Evolutionary conservation across 78 protist species (phyloP).

Genomic region (Dictyostelium brefeldianum): DNA sequence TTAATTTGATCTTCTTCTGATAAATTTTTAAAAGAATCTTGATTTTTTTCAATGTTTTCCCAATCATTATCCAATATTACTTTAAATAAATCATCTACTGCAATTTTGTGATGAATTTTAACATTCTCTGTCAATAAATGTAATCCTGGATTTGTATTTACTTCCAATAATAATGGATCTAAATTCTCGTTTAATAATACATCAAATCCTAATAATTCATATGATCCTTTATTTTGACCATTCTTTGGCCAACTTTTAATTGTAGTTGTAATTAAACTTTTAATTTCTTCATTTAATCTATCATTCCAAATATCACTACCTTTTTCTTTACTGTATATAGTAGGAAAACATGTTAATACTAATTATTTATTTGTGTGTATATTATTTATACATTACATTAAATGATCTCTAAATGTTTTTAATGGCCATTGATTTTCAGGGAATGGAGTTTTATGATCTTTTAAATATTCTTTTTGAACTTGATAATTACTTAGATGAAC

Average conservation of each 20-base stretch:
- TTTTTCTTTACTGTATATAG: background rate
- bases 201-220: conserved; percentile 84
- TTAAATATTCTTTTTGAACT: conserved; percentile 56
- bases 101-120: conserved; percentile 44
- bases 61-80: conserved; percentile 46
- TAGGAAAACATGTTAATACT: background rate
- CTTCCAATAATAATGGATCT: conserved; percentile 52
- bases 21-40: background rate
- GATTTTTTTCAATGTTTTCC: background rate
- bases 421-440: conserved; percentile 65
- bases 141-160: conserved; percentile 69
- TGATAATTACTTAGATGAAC: conserved; percentile 64
- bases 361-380: background rate
- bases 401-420: conserved; percentile 1
- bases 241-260: conserved; percentile 40
- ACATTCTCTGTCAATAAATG: conserved; percentile 63
- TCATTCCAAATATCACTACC: conserved; percentile 34
- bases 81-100: conserved; percentile 42
- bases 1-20: background rate
- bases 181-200: conserved; percentile 40
- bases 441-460: background rate
- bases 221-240: conserved; percentile 51
- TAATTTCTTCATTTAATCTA: background rate
- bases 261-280: conserved; percentile 17
- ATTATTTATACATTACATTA: background rate